Conservation (phyloP, 2,329 filamentous ascomycete genomes). For the Cryphonectria naterciae region DNA sequence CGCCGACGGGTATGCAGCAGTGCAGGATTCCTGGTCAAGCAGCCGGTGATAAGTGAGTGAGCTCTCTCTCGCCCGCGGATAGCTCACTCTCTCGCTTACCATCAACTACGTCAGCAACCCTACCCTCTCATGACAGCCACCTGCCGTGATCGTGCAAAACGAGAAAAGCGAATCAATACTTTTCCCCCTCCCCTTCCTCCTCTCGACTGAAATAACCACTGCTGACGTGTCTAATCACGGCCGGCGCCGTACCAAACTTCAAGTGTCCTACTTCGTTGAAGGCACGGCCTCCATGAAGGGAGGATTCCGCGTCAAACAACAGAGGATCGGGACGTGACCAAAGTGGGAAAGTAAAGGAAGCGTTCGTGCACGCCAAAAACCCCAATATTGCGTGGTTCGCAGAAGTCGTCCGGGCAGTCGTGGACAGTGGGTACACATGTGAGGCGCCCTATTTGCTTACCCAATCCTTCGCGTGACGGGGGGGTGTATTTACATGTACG, state of each 20-base stretch:
- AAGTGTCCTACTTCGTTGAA: not conserved
- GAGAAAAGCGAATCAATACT: not conserved
- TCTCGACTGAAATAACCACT: not conserved
- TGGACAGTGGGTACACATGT: not conserved
- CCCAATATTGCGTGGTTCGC: not conserved
- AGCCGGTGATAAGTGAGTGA: not conserved
- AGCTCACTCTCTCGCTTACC: not conserved
- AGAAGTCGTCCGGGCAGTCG: not conserved
- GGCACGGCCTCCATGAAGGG: not conserved
- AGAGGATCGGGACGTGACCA: not conserved
- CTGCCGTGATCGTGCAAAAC: not conserved
- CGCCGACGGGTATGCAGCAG: not conserved
- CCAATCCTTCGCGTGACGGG: constrained; percentile 1
- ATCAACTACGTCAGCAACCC: not conserved
- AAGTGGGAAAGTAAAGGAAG: not conserved
- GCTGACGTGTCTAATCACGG: not conserved
- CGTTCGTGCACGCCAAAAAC: not conserved
- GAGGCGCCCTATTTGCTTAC: constrained; percentile 4
- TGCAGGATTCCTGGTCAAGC: not conserved
- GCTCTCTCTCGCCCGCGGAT: not conserved
- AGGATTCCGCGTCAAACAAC: not conserved
- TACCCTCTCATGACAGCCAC: not conserved
- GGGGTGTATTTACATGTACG: not conserved
- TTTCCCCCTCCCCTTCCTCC: not conserved
- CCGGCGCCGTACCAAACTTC: not conserved